phyloP scores from a whole-genome alignment of 169 alveolate species.

The Theileria annulata region DNA sequence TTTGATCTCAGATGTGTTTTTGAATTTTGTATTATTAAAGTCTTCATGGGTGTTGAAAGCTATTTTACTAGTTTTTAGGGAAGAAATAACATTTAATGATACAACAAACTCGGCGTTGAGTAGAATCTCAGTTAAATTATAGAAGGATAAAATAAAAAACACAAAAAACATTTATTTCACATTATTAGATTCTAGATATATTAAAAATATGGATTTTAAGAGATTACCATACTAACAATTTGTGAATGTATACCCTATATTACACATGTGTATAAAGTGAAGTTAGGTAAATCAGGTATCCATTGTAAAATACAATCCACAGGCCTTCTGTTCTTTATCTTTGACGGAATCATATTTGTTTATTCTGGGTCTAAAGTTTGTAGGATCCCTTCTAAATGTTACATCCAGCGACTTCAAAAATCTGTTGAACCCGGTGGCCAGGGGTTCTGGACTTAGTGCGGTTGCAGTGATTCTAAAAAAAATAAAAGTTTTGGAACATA shows the following conservation, averaged over 20 bases:
- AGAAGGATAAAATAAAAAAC: not conserved
- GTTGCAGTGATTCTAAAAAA: conserved; percentile 44
- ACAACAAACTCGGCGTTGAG: not conserved
- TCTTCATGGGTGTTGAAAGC: not conserved
- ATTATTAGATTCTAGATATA: not conserved
- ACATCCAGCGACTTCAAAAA: conserved; percentile 93
- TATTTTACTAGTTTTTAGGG: not conserved
- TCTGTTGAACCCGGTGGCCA: conserved; percentile 89
- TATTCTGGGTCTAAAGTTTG: conserved; percentile 98
- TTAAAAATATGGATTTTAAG: not conserved
- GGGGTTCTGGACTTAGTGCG: conserved; percentile 82
- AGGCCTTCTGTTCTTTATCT: conserved; percentile 97
- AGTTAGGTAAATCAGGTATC: conserved; percentile 76
- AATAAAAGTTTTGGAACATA: conserved; percentile 58
- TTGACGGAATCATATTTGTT: conserved; percentile 95
- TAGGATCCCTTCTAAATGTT: conserved; percentile 98
- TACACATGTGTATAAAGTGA: conserved; percentile 9
- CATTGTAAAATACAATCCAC: conserved; percentile 93
- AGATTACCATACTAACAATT: not conserved
- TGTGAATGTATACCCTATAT: conserved; percentile 6
- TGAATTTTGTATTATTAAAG: not conserved
- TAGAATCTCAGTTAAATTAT: conserved; percentile 10
- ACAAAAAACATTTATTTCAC: conserved; percentile 5
- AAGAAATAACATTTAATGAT: not conserved
- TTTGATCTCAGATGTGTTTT: conserved; percentile 3